Base-by-base conservation (phyloP, 768 basidiomycete genomes). In the Flagelloscypha sp. region DNA sequence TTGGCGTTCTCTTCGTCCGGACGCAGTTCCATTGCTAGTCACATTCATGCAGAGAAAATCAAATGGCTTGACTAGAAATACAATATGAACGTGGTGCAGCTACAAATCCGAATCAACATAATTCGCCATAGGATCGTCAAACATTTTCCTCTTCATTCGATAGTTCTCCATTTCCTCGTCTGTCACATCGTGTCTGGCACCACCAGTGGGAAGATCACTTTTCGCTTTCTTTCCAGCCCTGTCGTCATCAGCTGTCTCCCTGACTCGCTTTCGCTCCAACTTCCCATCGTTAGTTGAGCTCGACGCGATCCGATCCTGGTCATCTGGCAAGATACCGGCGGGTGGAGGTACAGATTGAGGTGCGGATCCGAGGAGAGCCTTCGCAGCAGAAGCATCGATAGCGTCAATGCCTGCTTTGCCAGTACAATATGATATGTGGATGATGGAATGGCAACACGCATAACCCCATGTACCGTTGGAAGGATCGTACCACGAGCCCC, bases 151-250 rank as follows among this genome's bases (percentile, higher is more conserved):
- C 19, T 56, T 69, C 74, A 89, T 79, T 39, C 90, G 74, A 57
- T 93, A 95, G n/a, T 84, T 86, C 81, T 95, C 89, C 87, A 87
- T 71, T 45, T 88, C 72, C 53, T 92, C 92, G 58, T 94, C 89
- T 7, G 89, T 82, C 22, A 95, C 84, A 32, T 94, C 92, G 53
- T 81, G 76, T 33, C 70, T 71, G n/a, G n/a, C n/a, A n/a, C n/a
- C n/a, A 13, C 76, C 61, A 23, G 66, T 53, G 32, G 65, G 65
- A 9, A 60, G 33, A 2, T 57, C 68, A 41, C 70, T 68, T 55
- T 73, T 79, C 44, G 56, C 60, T 56, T 77, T 77, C 58, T 81
- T 83, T 43, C 66, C 68, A 46, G 60, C 59, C 38, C 70, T 62
- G 44, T 79, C 75, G 34, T 75, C 68, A 20, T 74, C 69, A 24